Percentiles rank a stretch among this genome's conserved stretches.
Evolutionary conservation across 2,329 filamentous ascomycete species (phyloP).

Genomic region (Neonectria sp.): DNA sequence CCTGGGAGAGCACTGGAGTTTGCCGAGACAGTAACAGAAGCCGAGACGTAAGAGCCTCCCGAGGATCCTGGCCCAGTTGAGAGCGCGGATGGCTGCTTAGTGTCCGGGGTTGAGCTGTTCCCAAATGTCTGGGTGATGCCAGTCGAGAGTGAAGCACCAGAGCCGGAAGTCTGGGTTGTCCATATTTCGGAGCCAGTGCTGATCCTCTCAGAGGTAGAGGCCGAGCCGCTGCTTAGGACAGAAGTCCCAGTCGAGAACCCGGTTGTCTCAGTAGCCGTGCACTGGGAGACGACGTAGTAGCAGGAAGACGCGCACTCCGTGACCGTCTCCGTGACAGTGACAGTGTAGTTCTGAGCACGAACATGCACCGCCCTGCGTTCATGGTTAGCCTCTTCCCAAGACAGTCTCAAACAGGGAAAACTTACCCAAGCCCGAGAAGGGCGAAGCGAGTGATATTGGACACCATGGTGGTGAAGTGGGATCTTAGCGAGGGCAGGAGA

Average conservation of each 20-base stretch:
- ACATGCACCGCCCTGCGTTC: slow-evolving; percentile 43
- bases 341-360: slow-evolving; percentile 44
- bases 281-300: slow-evolving; percentile 42
- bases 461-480: slow-evolving; percentile 39
- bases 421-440: slow-evolving; percentile 50
- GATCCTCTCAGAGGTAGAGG: background rate
- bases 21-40: slow-evolving; percentile 1
- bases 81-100: background rate
- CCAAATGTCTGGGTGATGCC: background rate
- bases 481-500: background rate
- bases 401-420: background rate
- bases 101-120: background rate
- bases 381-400: slow-evolving; percentile 25
- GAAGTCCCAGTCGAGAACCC: too few relatives aligned
- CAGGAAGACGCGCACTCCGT: slow-evolving; percentile 48
- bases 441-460: slow-evolving; percentile 42
- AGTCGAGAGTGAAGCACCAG: background rate
- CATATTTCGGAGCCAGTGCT: background rate
- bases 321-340: slow-evolving; percentile 53
- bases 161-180: background rate
- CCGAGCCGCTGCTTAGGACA: too few relatives aligned
- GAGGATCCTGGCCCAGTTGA: background rate
- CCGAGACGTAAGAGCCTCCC: background rate
- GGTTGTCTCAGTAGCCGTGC: slow-evolving; percentile 34
- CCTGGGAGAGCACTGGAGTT: slow-evolving; percentile 2